Base-by-base conservation (phyloP, 2,329 filamentous ascomycete species). In the Aspergillus puulaauensis region DNA sequence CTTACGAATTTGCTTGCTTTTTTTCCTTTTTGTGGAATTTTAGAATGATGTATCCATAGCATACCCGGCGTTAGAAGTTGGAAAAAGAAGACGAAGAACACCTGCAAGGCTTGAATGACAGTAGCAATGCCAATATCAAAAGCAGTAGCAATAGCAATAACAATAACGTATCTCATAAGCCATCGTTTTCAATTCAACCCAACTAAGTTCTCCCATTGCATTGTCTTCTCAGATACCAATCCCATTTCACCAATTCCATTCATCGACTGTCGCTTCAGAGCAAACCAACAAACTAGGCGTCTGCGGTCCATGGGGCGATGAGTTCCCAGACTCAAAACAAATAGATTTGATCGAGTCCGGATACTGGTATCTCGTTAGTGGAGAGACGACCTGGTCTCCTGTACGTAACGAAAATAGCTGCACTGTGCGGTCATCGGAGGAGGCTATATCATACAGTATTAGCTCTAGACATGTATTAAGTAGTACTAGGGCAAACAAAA, bases 331-430 rank as follows among this genome's bases (percentile, higher is more conserved):
- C 52, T 77, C 72, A 40, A 77, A 77, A 8, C 67, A 67, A 4
- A 77, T 61, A 12, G 64, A 68, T 3, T 63, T 65, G 11, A 75
- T 70, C 1, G 64, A 47, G 3, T 63, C 31, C 0, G 52, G 19
- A 46, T 75, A 74, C 24, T 56, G 61, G 37, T 65, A 65, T 15
- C 65, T 57, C 6, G 65, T 65, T 12, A 70, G 33, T 3, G 70
- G 69, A 2, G 70, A 73, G 8, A 54, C 23, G 1, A 77, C 65
- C 11, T 68, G 59, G n/a, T 68, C 64, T 3, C 75, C 75, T 3
- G 70, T 74, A 2, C 64, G 66, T 17, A 77, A 65, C 15, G 75
- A 77, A 63, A 73, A 76, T 2, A 77, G 65, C 31, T 74, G 71
- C 19, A 77, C 66, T 47, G 57, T 71, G 11, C 61, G 60, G n/a